Percentiles rank a stretch among this genome's conserved stretches.
Conservation (phyloP, 345 rosid genomes). For the Sonneratia alba region DNA sequence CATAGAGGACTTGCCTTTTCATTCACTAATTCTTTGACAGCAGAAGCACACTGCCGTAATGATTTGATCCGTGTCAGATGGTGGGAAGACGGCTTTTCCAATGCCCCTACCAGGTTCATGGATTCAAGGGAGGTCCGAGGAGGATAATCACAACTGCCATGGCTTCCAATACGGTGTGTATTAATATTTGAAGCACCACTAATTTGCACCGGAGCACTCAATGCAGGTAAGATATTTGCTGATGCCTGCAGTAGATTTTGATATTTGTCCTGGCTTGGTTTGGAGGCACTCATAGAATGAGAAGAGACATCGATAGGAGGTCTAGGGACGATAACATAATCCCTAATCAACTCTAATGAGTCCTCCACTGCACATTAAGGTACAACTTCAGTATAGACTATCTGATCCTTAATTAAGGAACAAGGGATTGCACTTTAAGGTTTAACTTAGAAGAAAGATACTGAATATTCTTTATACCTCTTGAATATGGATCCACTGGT, state of each 20-base stretch:
- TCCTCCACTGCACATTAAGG: constrained; percentile 41
- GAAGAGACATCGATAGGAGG: constrained; percentile 62
- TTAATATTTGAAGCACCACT: constrained; percentile 33
- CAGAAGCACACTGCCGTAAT: constrained; percentile 63
- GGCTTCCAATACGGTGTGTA: constrained; percentile 38
- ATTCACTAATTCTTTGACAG: constrained; percentile 53
- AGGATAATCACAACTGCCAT: constrained; percentile 51
- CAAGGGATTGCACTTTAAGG: not conserved
- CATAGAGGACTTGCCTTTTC: constrained; percentile 39
- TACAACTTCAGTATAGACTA: not conserved
- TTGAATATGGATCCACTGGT: constrained; percentile 22
- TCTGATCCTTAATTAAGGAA: not conserved
- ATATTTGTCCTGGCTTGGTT: constrained; percentile 43
- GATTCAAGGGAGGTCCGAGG: constrained; percentile 82
- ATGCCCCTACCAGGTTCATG: constrained; percentile 51
- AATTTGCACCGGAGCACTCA: constrained; percentile 66
- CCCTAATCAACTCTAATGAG: constrained; percentile 73
- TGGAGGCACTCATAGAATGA: constrained; percentile 43
- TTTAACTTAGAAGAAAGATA: not conserved
- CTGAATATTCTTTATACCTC: constrained; percentile 36
- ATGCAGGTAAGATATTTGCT: constrained; percentile 19
- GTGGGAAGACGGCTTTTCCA: constrained; percentile 65
- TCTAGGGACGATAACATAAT: constrained; percentile 77
- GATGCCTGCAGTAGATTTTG: constrained; percentile 39
- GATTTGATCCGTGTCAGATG: constrained; percentile 73